Conservation (phyloP, 192 early-diverging fungal species). For the Coemansia sp. region DNA sequence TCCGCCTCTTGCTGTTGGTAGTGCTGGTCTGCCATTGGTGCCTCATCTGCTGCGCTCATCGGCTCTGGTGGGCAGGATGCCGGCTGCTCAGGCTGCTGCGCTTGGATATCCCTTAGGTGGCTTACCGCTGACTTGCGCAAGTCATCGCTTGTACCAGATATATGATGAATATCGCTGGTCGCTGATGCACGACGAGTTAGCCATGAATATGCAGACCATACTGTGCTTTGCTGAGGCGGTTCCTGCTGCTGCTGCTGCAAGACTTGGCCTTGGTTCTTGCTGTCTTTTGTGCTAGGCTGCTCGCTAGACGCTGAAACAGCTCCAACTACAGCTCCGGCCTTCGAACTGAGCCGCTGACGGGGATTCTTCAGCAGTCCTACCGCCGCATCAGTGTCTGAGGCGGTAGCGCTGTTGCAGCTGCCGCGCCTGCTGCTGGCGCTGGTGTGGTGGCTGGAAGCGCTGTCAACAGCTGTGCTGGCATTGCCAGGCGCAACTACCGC, state of each 20-base stretch:
- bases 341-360: background rate
- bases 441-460: background rate
- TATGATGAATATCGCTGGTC: background rate
- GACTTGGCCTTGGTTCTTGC: background rate
- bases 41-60: background rate
- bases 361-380: background rate
- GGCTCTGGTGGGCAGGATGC: background rate
- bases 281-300: background rate
- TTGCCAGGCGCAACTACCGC: background rate
- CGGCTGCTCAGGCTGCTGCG: background rate
- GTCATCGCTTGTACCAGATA: background rate
- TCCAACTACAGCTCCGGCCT: conserved; percentile 2
- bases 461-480: background rate
- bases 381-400: background rate
- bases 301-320: background rate
- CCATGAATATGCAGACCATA: background rate
- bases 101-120: background rate
- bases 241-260: background rate
- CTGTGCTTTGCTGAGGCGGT: background rate
- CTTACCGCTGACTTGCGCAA: background rate
- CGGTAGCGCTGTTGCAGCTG: background rate
- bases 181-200: background rate
- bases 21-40: background rate
- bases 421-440: background rate
- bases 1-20: background rate